Evolutionary conservation across 176 grass and related monocot genomes (phyloP).

Genomic region (Triticum urartu): DNA sequence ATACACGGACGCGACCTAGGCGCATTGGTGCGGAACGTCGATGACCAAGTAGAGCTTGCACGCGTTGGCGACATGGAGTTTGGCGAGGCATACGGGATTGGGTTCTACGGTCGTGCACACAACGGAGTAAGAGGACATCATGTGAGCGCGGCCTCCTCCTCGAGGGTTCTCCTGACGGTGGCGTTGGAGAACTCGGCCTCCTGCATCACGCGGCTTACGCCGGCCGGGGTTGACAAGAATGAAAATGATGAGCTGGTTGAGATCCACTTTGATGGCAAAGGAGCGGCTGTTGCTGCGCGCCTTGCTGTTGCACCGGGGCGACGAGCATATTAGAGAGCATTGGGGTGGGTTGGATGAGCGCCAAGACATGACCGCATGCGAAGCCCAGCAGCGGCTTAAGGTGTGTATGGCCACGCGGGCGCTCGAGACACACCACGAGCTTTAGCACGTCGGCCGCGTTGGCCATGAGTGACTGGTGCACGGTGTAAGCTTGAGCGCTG

Average conservation of each 20-base stretch:
- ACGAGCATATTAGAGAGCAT: constrained; percentile 82
- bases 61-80: no score
- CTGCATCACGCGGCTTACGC: constrained; percentile 78
- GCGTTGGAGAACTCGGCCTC: constrained; percentile 88
- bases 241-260: constrained; percentile 80
- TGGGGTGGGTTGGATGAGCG: constrained; percentile 61
- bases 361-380: constrained; percentile 30
- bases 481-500: constrained; percentile 62
- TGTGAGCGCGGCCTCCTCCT: constrained; percentile 45
- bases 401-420: constrained; percentile 71
- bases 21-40: no score
- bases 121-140: no score
- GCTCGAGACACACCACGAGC: constrained; percentile 62
- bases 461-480: constrained; percentile 89
- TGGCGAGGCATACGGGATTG: no score
- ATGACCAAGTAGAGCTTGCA: no score
- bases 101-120: no score
- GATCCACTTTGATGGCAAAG: constrained; percentile 72
- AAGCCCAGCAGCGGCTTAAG: constrained; percentile 67
- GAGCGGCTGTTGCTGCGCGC: constrained; percentile 21
- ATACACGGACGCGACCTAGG: no score
- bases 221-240: constrained; percentile 71
- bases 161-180: constrained; percentile 72
- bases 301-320: constrained; percentile 24
- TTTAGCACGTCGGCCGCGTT: constrained; percentile 90